These are phyloP conservation scores for Babesia divergens DNA, from an alignment of 169 alveolate genomes.

Conservation along the genomic window DNA sequence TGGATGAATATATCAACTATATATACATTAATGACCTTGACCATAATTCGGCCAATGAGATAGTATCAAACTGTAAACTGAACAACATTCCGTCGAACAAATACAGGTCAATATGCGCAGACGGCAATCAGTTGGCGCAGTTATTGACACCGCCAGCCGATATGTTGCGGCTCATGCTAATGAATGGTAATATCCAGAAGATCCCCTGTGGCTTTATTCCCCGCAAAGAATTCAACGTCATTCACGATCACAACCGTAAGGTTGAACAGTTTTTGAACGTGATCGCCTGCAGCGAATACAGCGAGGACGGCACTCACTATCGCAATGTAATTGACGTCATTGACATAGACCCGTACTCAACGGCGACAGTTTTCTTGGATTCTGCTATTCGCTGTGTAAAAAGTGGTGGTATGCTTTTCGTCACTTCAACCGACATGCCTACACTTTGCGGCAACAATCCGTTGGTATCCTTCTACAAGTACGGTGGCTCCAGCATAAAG, in stretches of 20 bases:
- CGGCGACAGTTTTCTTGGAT: slow-evolving; percentile 89
- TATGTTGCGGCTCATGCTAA: slow-evolving; percentile 37
- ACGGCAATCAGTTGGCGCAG: slow-evolving; percentile 66
- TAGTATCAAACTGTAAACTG: slow-evolving; percentile 48
- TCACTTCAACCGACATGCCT: slow-evolving; percentile 96
- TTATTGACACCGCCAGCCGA: slow-evolving; percentile 57
- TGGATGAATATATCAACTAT: slow-evolving; percentile 72
- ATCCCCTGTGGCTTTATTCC: slow-evolving; percentile 39
- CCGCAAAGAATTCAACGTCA: not conserved
- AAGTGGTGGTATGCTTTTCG: slow-evolving; percentile 86
- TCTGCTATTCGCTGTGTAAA: slow-evolving; percentile 86
- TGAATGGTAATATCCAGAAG: slow-evolving; percentile 46
- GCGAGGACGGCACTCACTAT: slow-evolving; percentile 1
- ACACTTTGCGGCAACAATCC: slow-evolving; percentile 92
- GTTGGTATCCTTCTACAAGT: slow-evolving; percentile 90
- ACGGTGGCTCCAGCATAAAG: slow-evolving; percentile 87
- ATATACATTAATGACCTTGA: slow-evolving; percentile 87
- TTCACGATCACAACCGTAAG: slow-evolving; percentile 15
- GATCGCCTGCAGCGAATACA: slow-evolving; percentile 7
- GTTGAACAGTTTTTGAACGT: slow-evolving; percentile 30
- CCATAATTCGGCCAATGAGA: slow-evolving; percentile 69
- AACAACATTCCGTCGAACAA: slow-evolving; percentile 57
- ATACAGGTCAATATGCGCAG: slow-evolving; percentile 70
- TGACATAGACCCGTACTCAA: slow-evolving; percentile 94
- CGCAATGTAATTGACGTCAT: slow-evolving; percentile 72